Evolutionary conservation across 116 monocot species (phyloP).

Genomic region (Posidonia oceanica): DNA sequence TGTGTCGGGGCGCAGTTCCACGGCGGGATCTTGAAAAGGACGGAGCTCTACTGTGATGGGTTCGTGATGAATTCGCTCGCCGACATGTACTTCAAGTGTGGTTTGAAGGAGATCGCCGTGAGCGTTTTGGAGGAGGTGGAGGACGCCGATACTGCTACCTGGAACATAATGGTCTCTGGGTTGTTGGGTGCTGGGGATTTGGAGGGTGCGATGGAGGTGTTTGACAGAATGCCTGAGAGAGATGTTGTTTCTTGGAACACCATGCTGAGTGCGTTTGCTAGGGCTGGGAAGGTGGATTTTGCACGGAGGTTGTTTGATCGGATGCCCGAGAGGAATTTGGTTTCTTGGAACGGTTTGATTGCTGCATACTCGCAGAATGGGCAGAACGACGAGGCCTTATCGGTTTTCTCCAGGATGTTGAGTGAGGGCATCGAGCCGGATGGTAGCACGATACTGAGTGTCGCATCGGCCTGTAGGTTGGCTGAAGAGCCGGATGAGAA

Average conservation of each 20-base stretch:
- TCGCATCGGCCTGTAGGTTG: slow-evolving; percentile 9
- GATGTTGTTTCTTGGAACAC: slow-evolving; percentile 42
- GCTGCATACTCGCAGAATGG: slow-evolving; percentile 26
- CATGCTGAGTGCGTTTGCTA: slow-evolving; percentile 19
- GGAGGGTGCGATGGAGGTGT: slow-evolving; percentile 12
- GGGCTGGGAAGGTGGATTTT: slow-evolving; percentile 11
- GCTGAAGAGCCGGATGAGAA: neutral
- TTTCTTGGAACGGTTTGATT: slow-evolving; percentile 35
- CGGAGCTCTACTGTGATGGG: slow-evolving; percentile 5
- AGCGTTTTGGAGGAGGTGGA: slow-evolving; percentile 10
- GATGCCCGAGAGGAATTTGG: slow-evolving; percentile 25
- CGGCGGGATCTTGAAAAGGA: slow-evolving; percentile 11
- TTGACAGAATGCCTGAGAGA: slow-evolving; percentile 24
- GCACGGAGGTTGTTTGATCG: slow-evolving; percentile 21
- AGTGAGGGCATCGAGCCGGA: slow-evolving; percentile 14
- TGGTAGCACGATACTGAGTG: slow-evolving; percentile 13
- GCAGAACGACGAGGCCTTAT: slow-evolving; percentile 9
- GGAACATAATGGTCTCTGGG: slow-evolving; percentile 28
- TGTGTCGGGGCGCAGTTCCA: slow-evolving; percentile 23
- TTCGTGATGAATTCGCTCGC: slow-evolving; percentile 27
- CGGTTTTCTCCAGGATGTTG: slow-evolving; percentile 21
- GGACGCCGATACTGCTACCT: slow-evolving; percentile 11
- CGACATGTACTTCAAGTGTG: slow-evolving; percentile 38
- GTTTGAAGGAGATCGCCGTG: neutral
- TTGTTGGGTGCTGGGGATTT: slow-evolving; percentile 18